These are phyloP conservation scores for Favolaschia claudopus DNA, from an alignment of 768 basidiomycete genomes.

Conservation along the genomic window DNA sequence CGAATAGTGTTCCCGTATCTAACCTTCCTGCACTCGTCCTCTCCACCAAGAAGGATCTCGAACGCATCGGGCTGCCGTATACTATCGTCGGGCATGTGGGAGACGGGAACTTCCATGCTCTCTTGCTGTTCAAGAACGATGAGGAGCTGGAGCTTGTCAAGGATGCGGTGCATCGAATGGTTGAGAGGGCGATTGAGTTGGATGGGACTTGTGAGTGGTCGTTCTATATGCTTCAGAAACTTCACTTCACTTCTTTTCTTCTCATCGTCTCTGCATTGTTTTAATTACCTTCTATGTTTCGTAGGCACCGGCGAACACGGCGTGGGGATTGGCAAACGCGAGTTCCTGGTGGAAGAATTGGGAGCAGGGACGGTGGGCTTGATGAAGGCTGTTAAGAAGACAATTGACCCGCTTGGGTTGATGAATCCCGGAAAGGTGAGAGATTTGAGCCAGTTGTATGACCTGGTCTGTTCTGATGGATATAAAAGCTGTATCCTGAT, in stretches of 20 bases:
- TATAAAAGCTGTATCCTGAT: no score
- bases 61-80: constrained; percentile 59
- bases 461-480: no score
- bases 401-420: constrained; percentile 76
- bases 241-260: no score
- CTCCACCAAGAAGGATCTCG: constrained; percentile 78
- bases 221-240: no score
- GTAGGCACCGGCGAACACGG: constrained; percentile 86
- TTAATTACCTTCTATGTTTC: background rate
- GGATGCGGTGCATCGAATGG: constrained; percentile 65
- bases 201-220: constrained; percentile 72
- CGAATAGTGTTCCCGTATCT: constrained; percentile 64
- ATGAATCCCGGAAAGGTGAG: constrained; percentile 92
- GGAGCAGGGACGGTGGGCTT: constrained; percentile 83
- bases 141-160: constrained; percentile 54
- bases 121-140: constrained; percentile 65
- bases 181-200: constrained; percentile 69
- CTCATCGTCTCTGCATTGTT: background rate
- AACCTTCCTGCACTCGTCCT: constrained; percentile 68
- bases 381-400: constrained; percentile 83
- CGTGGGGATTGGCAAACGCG: constrained; percentile 84
- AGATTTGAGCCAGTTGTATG: no score
- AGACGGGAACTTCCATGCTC: constrained; percentile 63
- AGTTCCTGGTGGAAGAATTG: constrained; percentile 83
- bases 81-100: constrained; percentile 82